A percentile compares a stretch with the other conserved stretches of the same genome.
These are phyloP conservation scores for Coemansia sp. DNA, from an alignment of 192 early-diverging fungal species.

Conservation along the genomic window DNA sequence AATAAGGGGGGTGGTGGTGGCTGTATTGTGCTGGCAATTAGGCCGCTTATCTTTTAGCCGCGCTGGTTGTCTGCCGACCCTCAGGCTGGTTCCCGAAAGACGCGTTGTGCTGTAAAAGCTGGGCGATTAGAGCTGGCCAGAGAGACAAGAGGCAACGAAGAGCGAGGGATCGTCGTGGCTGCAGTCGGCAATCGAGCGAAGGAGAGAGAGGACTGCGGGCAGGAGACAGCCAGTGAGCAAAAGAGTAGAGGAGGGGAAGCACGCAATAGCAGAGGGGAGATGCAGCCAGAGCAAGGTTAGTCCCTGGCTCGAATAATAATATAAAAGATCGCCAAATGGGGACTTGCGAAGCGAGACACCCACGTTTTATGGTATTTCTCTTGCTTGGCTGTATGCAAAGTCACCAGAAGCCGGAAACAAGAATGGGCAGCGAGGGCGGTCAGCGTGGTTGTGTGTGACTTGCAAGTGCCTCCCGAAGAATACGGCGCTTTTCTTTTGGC, in stretches of 20 bases:
- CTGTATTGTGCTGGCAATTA: background rate
- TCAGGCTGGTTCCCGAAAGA: background rate
- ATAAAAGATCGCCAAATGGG: background rate
- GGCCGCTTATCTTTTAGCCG: background rate
- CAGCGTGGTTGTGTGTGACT: background rate
- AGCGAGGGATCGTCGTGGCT: background rate
- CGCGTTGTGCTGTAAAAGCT: background rate
- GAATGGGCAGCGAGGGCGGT: background rate
- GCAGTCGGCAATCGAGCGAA: background rate
- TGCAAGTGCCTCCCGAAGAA: too few species aligned
- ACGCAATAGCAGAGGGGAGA: too few species aligned
- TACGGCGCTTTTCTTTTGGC: too few species aligned
- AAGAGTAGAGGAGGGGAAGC: too few species aligned
- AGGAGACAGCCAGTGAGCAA: background rate
- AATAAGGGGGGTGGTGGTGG: background rate
- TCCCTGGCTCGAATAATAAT: background rate
- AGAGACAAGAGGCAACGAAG: background rate
- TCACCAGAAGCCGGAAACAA: background rate
- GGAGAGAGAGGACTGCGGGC: background rate
- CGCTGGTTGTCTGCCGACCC: background rate
- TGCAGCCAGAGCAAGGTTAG: too few species aligned
- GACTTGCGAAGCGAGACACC: background rate
- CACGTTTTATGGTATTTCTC: background rate
- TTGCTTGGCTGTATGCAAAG: background rate
- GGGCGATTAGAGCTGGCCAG: background rate